Conservation (phyloP, 129 eudicot genomes). For the Centella asiatica region DNA sequence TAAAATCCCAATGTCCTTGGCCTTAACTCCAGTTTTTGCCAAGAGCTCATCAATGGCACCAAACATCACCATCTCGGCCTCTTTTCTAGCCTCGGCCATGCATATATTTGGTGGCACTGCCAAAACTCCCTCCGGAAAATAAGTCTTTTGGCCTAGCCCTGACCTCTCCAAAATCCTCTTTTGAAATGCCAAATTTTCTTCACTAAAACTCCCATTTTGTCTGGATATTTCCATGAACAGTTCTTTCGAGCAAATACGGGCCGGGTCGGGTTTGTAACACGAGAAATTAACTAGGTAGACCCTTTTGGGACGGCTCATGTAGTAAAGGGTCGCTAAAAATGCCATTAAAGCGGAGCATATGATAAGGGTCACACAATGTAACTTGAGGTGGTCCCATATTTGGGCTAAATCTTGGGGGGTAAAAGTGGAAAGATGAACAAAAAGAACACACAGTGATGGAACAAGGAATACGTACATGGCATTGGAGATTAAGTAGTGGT, state of each 20-base stretch:
- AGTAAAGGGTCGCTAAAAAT: constrained; percentile 50
- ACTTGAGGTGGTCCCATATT: constrained; percentile 50
- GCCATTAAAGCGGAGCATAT: constrained; percentile 45
- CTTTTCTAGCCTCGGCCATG: constrained; percentile 80
- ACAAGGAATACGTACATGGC: constrained; percentile 53
- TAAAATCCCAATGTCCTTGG: constrained; percentile 69
- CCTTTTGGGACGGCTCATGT: constrained; percentile 63
- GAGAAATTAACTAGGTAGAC: constrained; percentile 64
- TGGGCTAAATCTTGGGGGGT: constrained; percentile 26
- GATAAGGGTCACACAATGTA: constrained; percentile 51
- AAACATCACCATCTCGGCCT: constrained; percentile 90
- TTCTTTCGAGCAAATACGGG: constrained; percentile 36
- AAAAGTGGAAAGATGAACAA: constrained; percentile 36
- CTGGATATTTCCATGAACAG: constrained; percentile 49
- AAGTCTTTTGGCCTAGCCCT: constrained; percentile 73
- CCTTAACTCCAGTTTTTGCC: constrained; percentile 54
- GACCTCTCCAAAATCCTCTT: constrained; percentile 73
- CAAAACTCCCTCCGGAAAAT: constrained; percentile 63
- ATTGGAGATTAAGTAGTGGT: constrained; percentile 63
- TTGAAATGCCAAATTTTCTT: constrained; percentile 64
- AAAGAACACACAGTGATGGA: constrained; percentile 30
- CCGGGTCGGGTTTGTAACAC: constrained; percentile 53
- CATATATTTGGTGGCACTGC: constrained; percentile 57
- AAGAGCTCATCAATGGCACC: constrained; percentile 79
- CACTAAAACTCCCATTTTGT: constrained; percentile 33